A percentile compares a stretch with the other conserved stretches of the same genome.
These are phyloP conservation scores for Phytophthora uliginosa DNA, from an alignment of 352 stramenopile genomes.

Conservation along the genomic window DNA sequence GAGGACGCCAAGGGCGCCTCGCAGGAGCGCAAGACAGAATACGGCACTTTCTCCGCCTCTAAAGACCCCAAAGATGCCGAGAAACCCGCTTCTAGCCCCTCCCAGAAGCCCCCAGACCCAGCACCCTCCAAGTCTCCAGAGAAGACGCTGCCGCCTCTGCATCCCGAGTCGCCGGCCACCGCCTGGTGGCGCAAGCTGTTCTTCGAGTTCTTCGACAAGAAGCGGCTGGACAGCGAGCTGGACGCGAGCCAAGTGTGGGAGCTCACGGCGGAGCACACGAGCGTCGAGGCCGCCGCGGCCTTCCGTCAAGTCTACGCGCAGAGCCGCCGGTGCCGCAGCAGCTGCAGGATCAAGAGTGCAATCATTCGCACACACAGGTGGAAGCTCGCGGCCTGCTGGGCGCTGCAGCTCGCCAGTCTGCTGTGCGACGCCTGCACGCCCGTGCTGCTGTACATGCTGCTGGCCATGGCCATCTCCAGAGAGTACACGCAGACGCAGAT, in stretches of 20 bases:
- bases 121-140: not conserved
- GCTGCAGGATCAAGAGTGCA: conserved; percentile 41
- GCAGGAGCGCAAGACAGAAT: conserved; percentile 20
- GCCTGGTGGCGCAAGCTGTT: conserved; percentile 53
- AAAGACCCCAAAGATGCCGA: not conserved
- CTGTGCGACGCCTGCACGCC: conserved; percentile 50
- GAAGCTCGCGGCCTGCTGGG: conserved; percentile 43
- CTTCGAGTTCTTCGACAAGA: conserved; percentile 53
- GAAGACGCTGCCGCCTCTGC: conserved; percentile 19
- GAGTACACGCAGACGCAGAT: conserved; percentile 39
- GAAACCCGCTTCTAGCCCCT: not conserved
- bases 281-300: conserved; percentile 42
- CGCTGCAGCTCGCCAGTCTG: conserved; percentile 50
- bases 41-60: conserved; percentile 28
- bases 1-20: conserved; percentile 5
- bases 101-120: conserved; percentile 3
- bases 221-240: conserved; percentile 35
- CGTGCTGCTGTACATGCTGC: conserved; percentile 55
- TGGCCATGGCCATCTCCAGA: conserved; percentile 41
- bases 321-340: not conserved
- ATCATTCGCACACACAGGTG: conserved; percentile 44
- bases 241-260: conserved; percentile 61
- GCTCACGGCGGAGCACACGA: conserved; percentile 50
- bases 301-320: conserved; percentile 37
- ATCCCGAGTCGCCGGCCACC: conserved; percentile 43